These are phyloP conservation scores for Paraconiothyrium sp. DNA, from an alignment of 2,329 filamentous ascomycete species.

Conservation along the genomic window DNA sequence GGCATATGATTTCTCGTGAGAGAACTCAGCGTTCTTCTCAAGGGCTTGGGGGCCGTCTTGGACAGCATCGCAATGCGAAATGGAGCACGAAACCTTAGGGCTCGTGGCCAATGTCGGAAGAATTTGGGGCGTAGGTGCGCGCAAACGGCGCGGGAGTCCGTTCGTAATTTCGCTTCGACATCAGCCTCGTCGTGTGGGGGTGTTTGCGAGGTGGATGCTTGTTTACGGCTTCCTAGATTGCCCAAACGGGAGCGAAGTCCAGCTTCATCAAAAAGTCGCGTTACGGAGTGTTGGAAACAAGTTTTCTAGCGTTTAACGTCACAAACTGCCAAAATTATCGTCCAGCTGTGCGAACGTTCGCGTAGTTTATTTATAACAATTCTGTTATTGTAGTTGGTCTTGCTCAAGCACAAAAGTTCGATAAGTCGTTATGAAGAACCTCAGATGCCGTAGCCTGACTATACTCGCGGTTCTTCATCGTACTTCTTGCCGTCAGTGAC, in stretches of 20 bases:
- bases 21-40: background rate
- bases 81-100: background rate
- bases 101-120: background rate
- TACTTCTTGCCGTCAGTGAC: conserved; percentile 18
- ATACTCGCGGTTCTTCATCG: conserved; percentile 20
- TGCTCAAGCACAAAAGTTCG: background rate
- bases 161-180: conserved; percentile 9
- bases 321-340: background rate
- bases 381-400: background rate
- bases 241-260: conserved; percentile 14
- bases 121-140: background rate
- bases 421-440: background rate
- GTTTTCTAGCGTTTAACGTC: background rate
- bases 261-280: conserved; percentile 3
- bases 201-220: conserved; percentile 5
- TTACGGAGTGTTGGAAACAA: conserved; percentile 5
- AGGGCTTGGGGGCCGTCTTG: background rate
- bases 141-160: conserved; percentile 4
- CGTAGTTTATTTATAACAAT: too few relatives aligned
- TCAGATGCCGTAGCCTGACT: background rate
- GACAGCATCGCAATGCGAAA: background rate
- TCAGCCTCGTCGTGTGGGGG: conserved; percentile 7
- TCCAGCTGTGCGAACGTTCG: background rate
- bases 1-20: background rate
- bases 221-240: conserved; percentile 9